Percentiles rank a stretch among this genome's conserved stretches.
These are phyloP conservation scores for Tricholoma bakamatsutake DNA, from an alignment of 768 basidiomycete species.

Conservation along the genomic window DNA sequence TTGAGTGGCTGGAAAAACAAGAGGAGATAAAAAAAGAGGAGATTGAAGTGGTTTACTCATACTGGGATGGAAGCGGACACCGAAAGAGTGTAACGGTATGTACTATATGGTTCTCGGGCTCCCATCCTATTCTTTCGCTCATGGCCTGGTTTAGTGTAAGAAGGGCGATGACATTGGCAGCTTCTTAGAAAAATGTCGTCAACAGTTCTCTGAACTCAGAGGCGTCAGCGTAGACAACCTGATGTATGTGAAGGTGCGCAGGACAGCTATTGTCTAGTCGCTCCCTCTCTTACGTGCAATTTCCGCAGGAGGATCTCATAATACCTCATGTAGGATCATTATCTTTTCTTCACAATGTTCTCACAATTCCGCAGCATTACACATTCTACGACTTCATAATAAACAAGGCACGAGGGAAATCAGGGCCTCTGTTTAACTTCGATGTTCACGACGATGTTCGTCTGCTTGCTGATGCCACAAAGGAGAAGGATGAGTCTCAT, in stretches of 20 bases:
- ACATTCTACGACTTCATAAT: slow-evolving; percentile 99
- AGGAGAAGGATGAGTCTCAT: slow-evolving; percentile 97
- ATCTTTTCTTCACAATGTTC: slow-evolving; percentile 1
- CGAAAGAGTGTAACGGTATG: slow-evolving; percentile 85
- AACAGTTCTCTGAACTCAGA: slow-evolving; percentile 89
- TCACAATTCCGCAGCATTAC: slow-evolving; percentile 59
- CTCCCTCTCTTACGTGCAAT: background rate
- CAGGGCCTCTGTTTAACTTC: slow-evolving; percentile 96
- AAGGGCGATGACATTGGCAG: slow-evolving; percentile 86
- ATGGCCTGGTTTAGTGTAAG: slow-evolving; percentile 63
- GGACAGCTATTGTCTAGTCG: background rate
- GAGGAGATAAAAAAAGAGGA: slow-evolving; percentile 60
- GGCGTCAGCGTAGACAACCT: slow-evolving; percentile 91
- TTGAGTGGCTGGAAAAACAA: slow-evolving; percentile 81
- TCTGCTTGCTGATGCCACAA: slow-evolving; percentile 86
- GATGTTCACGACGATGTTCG: slow-evolving; percentile 99
- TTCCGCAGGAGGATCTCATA: slow-evolving; percentile 84
- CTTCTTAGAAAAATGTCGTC: slow-evolving; percentile 90
- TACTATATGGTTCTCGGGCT: slow-evolving; percentile 9
- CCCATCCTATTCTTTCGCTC: background rate
- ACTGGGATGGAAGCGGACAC: slow-evolving; percentile 98
- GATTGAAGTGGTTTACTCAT: slow-evolving; percentile 93
- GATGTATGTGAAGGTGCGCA: slow-evolving; percentile 92
- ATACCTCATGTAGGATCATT: slow-evolving; percentile 77
- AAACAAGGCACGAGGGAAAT: slow-evolving; percentile 97